phyloP scores from a whole-genome alignment of 768 basidiomycete species.

The Panaeolus papilionaceus region DNA sequence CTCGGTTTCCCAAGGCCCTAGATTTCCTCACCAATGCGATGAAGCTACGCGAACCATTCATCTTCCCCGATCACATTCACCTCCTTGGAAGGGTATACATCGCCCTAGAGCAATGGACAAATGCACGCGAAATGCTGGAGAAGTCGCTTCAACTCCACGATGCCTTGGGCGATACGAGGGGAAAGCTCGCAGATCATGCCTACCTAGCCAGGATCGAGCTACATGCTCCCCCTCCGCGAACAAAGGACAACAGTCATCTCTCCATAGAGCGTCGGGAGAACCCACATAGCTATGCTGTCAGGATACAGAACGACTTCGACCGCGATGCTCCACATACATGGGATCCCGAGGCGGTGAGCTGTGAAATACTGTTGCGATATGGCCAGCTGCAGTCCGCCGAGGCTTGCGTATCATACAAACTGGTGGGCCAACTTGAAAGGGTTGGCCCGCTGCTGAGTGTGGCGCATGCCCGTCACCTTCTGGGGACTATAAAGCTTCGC shows the following conservation, averaged over 20 bases:
- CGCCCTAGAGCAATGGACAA: conserved; percentile 25
- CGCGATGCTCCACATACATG: not conserved
- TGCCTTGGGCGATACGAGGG: conserved; percentile 24
- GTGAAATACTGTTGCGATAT: conserved; percentile 3
- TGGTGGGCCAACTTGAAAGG: conserved; percentile 17
- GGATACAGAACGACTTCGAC: not conserved
- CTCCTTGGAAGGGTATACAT: conserved; percentile 31
- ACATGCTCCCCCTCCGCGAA: conserved; percentile 12
- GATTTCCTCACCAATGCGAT: conserved; percentile 30
- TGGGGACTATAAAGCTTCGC: conserved; percentile 24
- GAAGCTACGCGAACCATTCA: conserved; percentile 26
- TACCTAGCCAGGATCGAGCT: conserved; percentile 26
- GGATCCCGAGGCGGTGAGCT: not conserved
- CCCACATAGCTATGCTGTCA: not conserved
- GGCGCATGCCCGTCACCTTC: conserved; percentile 28
- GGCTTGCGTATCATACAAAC: not conserved
- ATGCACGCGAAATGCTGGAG: conserved; percentile 23
- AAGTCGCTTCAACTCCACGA: conserved; percentile 26
- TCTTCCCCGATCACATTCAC: conserved; percentile 34
- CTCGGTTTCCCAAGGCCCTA: conserved; percentile 31
- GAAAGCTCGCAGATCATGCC: conserved; percentile 27
- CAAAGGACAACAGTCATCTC: not conserved
- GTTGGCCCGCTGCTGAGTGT: conserved; percentile 23
- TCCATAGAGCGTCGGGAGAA: not conserved
- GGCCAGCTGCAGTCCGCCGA: not conserved